Conservation (phyloP, 2,329 filamentous ascomycete species). For the Ophiocordyceps camponoti-saundersi region DNA sequence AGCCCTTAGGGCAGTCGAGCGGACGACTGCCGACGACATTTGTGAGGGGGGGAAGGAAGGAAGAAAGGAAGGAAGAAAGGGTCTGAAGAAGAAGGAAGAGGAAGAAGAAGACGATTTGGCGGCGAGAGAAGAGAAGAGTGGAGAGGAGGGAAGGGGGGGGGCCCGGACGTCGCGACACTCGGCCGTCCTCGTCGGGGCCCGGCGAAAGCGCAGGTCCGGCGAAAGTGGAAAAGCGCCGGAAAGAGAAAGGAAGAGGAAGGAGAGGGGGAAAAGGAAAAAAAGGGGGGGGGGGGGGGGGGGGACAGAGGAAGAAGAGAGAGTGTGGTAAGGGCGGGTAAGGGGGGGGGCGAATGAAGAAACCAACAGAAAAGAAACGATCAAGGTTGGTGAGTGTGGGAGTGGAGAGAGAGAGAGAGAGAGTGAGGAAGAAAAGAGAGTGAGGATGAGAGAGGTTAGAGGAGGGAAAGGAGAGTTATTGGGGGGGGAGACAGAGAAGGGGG, state of each 20-base stretch:
- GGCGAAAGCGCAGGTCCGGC: neutral
- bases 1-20: constrained; percentile 41
- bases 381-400: neutral
- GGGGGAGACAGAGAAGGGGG: neutral
- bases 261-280: constrained; percentile 2
- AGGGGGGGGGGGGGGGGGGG: neutral
- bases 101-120: neutral
- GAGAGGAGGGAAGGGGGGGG: too few relatives aligned
- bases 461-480: neutral
- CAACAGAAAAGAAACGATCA: neutral
- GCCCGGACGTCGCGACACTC: constrained; percentile 6
- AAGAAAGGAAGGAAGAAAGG: neutral
- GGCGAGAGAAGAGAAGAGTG: neutral
- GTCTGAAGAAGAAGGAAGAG: neutral
- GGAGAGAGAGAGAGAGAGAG: neutral
- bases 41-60: neutral
- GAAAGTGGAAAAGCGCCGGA: neutral
- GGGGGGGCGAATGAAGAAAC: neutral
- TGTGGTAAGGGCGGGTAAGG: neutral
- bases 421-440: neutral
- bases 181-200: constrained; percentile 3
- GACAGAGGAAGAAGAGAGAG: neutral
- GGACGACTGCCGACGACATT: constrained; percentile 32
- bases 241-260: neutral
- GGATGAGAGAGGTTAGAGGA: neutral